Conservation (phyloP, 1,284 basidiomycete genomes). For the Leucoagaricus sp. region DNA sequence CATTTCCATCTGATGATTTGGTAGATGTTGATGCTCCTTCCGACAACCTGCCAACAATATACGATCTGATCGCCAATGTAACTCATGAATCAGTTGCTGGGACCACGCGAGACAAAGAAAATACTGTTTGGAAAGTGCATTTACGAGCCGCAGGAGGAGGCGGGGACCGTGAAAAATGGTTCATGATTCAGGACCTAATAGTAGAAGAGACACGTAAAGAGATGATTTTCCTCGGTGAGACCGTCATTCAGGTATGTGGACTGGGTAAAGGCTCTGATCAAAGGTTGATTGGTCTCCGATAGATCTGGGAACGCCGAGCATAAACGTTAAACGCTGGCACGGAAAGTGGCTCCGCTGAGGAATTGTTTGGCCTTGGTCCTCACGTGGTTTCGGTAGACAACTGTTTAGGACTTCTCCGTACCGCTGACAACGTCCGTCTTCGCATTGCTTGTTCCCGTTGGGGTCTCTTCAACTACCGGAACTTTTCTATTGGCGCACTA, state of each 20-base stretch:
- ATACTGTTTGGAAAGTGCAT: conserved; percentile 92
- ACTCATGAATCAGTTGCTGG: conserved; percentile 94
- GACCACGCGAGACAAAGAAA: conserved; percentile 87
- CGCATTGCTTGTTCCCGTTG: neutral
- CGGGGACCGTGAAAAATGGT: conserved; percentile 91
- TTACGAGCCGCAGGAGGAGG: conserved; percentile 77
- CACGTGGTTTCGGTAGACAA: neutral
- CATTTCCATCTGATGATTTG: conserved; percentile 16
- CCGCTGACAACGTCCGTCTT: neutral
- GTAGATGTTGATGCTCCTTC: conserved; percentile 77
- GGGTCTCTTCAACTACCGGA: conserved; percentile 6
- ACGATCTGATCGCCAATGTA: conserved; percentile 96
- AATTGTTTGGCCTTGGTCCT: no score
- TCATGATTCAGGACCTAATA: conserved; percentile 95
- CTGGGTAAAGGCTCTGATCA: neutral
- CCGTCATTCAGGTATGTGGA: conserved; percentile 80
- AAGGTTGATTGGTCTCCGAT: conserved; percentile 16
- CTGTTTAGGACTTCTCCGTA: neutral
- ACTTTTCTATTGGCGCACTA: conserved; percentile 19
- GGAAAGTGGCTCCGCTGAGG: neutral
- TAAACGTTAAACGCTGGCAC: no score
- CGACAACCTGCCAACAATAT: conserved; percentile 65
- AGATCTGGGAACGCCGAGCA: conserved; percentile 74
- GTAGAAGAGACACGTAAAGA: conserved; percentile 95
- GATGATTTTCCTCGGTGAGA: conserved; percentile 98